phyloP scores from a whole-genome alignment of 345 rosid genomes.

The Lepidium africanum region DNA sequence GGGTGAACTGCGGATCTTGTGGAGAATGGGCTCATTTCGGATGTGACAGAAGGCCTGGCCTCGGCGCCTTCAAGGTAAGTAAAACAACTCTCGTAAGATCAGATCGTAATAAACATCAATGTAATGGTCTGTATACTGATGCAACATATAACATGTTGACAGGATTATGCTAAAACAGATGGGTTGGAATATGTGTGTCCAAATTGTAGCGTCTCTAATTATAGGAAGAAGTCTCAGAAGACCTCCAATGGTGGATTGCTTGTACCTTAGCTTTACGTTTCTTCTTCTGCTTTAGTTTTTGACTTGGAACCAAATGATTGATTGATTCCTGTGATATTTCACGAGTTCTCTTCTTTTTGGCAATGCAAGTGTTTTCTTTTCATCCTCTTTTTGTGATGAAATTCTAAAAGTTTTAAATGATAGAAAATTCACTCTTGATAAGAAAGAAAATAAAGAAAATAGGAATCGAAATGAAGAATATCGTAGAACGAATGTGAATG shows the following conservation, averaged over 20 bases:
- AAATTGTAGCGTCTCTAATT: slow-evolving; percentile 78
- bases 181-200: slow-evolving; percentile 98
- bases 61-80: slow-evolving; percentile 94
- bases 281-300: neutral
- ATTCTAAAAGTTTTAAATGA: neutral
- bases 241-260: slow-evolving; percentile 54
- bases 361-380: slow-evolving; percentile 8
- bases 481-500: too few relatives aligned
- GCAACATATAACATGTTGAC: slow-evolving; percentile 10
- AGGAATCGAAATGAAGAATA: too few relatives aligned
- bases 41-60: slow-evolving; percentile 96
- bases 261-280: slow-evolving; percentile 12
- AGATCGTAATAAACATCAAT: neutral
- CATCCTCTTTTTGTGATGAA: neutral
- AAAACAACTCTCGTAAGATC: neutral
- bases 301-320: neutral
- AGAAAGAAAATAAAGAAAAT: too few relatives aligned
- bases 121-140: neutral
- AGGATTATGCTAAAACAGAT: slow-evolving; percentile 98
- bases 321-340: neutral
- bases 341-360: slow-evolving; percentile 16
- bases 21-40: slow-evolving; percentile 99
- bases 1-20: slow-evolving; percentile 98
- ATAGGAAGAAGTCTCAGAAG: slow-evolving; percentile 86
- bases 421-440: neutral